These are phyloP conservation scores for Pythium rishiriense DNA, from an alignment of 352 stramenopile genomes.

Conservation along the genomic window DNA sequence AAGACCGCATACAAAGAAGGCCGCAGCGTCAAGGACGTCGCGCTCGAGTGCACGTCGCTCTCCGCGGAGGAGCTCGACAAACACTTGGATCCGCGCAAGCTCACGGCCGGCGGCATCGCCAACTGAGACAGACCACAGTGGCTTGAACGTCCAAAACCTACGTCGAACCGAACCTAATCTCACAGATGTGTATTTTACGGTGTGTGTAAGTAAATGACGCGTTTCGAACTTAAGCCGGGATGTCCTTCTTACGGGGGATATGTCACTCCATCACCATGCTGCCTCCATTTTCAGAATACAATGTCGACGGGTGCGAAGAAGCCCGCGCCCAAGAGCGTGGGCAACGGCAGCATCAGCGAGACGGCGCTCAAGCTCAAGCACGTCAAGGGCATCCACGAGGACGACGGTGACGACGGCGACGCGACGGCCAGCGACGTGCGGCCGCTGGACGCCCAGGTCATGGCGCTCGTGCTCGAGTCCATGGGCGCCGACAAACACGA, in stretches of 20 bases:
- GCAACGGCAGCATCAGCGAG: constrained; percentile 32
- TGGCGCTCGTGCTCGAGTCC: constrained; percentile 66
- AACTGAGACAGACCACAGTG: constrained; percentile 22
- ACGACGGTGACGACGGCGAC: constrained; percentile 49
- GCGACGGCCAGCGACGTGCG: constrained; percentile 42
- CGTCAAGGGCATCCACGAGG: constrained; percentile 62
- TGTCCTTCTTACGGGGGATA: constrained; percentile 6
- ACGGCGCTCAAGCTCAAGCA: constrained; percentile 52
- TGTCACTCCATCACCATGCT: not conserved
- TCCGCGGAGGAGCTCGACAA: constrained; percentile 55
- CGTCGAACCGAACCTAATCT: not conserved
- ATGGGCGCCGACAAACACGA: constrained; percentile 84
- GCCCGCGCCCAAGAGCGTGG: constrained; percentile 5
- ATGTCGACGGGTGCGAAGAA: constrained; percentile 11
- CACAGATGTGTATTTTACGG: not conserved
- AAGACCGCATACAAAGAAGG: constrained; percentile 63
- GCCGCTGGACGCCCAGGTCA: constrained; percentile 61
- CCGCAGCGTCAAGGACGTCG: constrained; percentile 49
- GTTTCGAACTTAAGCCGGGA: not conserved
- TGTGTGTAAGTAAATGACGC: not conserved
- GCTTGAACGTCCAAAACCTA: constrained; percentile 1
- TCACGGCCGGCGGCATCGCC: constrained; percentile 46
- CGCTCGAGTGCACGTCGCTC: constrained; percentile 42
- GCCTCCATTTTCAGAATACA: not conserved
- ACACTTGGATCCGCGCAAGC: constrained; percentile 46